phyloP scores from a whole-genome alignment of 805 yeast genomes.

The Suhomyces kilbournensis region DNA sequence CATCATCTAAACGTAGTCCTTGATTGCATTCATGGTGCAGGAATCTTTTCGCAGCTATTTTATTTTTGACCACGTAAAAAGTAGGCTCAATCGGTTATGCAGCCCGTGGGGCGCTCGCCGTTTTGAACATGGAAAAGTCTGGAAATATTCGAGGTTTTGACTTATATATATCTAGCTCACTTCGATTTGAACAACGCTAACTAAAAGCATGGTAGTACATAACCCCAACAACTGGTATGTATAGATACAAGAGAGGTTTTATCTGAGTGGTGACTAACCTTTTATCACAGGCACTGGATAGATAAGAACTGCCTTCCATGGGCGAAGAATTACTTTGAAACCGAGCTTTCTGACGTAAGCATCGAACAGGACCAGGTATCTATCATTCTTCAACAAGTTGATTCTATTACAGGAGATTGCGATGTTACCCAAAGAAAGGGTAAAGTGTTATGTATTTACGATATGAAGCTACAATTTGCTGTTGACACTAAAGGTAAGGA shows the following conservation, averaged over 20 bases:
- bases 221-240: conserved; percentile 69
- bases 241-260: background rate
- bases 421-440: conserved; percentile 85
- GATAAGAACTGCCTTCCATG: conserved; percentile 66
- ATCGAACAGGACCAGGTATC: conserved; percentile 23
- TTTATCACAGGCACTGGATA: conserved; percentile 58
- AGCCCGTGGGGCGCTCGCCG: background rate
- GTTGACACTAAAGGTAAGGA: conserved; percentile 35
- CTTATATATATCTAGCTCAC: background rate
- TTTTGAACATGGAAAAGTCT: conserved; percentile 1
- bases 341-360: conserved; percentile 30
- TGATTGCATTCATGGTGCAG: background rate
- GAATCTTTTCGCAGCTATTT: background rate
- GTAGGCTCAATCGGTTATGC: background rate
- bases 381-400: conserved; percentile 37
- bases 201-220: conserved; percentile 54
- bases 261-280: conserved; percentile 9
- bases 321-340: conserved; percentile 51
- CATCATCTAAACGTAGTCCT: background rate
- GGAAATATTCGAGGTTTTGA: background rate
- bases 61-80: background rate
- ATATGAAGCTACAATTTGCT: conserved; percentile 52
- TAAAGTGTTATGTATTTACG: conserved; percentile 72
- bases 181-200: background rate
- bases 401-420: conserved; percentile 62